Conservation (phyloP, 73 alveolate genomes). For the Blepharisma japonicum region DNA sequence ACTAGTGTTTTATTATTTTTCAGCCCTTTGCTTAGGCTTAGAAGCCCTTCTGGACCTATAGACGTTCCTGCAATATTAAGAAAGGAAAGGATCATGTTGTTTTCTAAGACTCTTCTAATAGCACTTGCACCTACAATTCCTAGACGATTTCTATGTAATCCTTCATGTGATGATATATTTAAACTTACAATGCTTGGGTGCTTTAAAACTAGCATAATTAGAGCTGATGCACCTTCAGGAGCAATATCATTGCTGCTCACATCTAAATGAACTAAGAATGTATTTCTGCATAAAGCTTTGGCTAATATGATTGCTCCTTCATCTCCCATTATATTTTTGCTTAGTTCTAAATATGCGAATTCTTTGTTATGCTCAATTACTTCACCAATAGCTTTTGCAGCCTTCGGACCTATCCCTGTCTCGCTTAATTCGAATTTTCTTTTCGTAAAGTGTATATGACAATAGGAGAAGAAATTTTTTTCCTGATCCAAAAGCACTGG, state of each 20-base stretch:
- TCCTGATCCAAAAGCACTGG: constrained; percentile 31
- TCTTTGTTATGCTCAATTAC: not conserved
- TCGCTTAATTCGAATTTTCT: not conserved
- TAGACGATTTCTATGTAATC: constrained; percentile 43
- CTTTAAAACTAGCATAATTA: constrained; percentile 24
- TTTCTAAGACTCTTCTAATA: constrained; percentile 28
- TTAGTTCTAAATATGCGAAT: constrained; percentile 31
- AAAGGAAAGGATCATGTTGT: constrained; percentile 23
- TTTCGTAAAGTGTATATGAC: not conserved
- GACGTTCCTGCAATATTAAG: constrained; percentile 39
- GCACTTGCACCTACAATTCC: constrained; percentile 32
- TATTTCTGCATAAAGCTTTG: constrained; percentile 1
- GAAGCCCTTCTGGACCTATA: constrained; percentile 37
- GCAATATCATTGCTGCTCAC: constrained; percentile 45
- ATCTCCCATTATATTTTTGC: constrained; percentile 39
- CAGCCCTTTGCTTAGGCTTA: constrained; percentile 35
- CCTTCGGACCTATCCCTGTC: not conserved
- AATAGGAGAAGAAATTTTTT: constrained; percentile 12
- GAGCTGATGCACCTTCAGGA: constrained; percentile 38
- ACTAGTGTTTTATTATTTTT: constrained; percentile 25
- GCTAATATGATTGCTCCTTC: constrained; percentile 31
- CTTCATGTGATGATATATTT: constrained; percentile 44
- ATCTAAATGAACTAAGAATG: constrained; percentile 38
- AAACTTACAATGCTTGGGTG: constrained; percentile 22
- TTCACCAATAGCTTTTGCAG: constrained; percentile 15